These are phyloP conservation scores for Diutina neorugosa DNA, from an alignment of 1,139 yeast genomes.

Conservation along the genomic window DNA sequence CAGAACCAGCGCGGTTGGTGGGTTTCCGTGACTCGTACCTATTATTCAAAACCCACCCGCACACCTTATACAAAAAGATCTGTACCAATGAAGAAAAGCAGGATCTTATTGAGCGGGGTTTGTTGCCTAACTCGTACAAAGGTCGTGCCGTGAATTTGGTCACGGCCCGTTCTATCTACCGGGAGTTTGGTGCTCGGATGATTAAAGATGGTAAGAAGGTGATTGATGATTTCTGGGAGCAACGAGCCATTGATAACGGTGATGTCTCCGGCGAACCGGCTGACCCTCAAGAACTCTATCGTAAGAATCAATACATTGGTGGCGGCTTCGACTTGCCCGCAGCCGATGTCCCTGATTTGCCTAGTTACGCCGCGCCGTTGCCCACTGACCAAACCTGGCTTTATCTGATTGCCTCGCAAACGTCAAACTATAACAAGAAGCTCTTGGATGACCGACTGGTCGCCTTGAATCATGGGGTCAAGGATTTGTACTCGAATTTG, in stretches of 20 bases:
- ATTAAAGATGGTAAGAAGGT: constrained; percentile 72
- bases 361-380: not conserved
- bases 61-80: constrained; percentile 57
- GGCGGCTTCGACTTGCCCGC: not conserved
- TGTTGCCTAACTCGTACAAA: constrained; percentile 83
- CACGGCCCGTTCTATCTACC: constrained; percentile 78
- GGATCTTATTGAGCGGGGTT: constrained; percentile 69
- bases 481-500: constrained; percentile 78
- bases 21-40: constrained; percentile 92
- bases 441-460: constrained; percentile 50
- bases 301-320: not conserved
- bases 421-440: constrained; percentile 55
- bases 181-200: constrained; percentile 87
- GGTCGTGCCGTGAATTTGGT: constrained; percentile 75
- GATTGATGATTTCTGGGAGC: constrained; percentile 83
- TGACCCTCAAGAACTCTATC: constrained; percentile 33
- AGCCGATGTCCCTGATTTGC: not conserved
- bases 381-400: constrained; percentile 71
- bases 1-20: constrained; percentile 91
- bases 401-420: constrained; percentile 70
- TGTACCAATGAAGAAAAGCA: constrained; percentile 70
- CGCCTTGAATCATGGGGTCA: constrained; percentile 42
- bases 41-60: constrained; percentile 73
- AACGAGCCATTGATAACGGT: constrained; percentile 57
- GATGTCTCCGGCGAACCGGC: constrained; percentile 73